Evolutionary conservation across 2,329 filamentous ascomycete genomes (phyloP).

Genomic region (Myriosclerotinia scirpicola): DNA sequence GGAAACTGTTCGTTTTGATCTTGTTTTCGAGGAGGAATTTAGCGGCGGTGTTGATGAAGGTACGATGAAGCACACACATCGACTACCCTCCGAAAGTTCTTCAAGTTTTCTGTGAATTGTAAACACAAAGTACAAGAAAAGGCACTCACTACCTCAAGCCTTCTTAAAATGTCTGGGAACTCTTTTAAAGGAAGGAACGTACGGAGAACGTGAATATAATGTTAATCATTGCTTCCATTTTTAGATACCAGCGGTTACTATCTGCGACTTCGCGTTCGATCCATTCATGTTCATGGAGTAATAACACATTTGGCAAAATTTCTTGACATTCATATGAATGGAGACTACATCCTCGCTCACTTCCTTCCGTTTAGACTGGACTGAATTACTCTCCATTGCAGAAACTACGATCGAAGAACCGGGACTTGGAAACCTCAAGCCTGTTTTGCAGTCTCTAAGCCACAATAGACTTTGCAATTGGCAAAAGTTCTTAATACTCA

Average conservation of each 20-base stretch:
- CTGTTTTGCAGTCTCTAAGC: too few relatives aligned
- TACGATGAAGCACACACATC: too few relatives aligned
- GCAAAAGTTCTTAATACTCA: too few relatives aligned
- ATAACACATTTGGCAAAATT: not conserved
- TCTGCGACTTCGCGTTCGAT: not conserved
- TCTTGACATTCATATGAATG: not conserved
- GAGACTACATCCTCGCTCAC: not conserved
- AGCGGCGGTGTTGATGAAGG: not conserved
- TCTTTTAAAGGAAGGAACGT: not conserved
- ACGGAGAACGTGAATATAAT: accelerated
- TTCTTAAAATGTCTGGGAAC: accelerated
- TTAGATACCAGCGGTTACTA: not conserved
- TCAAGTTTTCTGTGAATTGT: not conserved
- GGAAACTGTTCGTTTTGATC: not conserved
- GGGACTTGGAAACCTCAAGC: too few relatives aligned
- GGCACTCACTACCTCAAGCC: not conserved
- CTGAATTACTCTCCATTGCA: too few relatives aligned
- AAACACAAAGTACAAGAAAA: accelerated
- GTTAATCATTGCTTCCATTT: not conserved
- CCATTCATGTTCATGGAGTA: not conserved
- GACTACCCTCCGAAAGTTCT: not conserved
- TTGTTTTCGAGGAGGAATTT: not conserved
- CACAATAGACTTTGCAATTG: too few relatives aligned
- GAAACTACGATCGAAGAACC: too few relatives aligned
- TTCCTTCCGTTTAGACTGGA: not conserved